phyloP scores from a whole-genome alignment of 805 yeast genomes.

The Candida ipomoeae region DNA sequence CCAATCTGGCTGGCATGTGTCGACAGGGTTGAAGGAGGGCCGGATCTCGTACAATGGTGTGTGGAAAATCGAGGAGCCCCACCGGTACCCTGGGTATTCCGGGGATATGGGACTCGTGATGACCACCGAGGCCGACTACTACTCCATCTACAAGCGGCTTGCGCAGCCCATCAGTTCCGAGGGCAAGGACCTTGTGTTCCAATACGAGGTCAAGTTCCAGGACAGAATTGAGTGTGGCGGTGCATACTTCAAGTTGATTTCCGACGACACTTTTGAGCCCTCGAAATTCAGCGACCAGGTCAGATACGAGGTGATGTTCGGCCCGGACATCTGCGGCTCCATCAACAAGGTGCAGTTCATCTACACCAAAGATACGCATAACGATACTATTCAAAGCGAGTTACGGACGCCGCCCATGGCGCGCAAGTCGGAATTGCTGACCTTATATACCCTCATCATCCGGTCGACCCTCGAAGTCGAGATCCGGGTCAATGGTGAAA shows the following conservation, averaged over 20 bases:
- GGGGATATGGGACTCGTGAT: slow-evolving; percentile 76
- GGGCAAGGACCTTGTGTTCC: slow-evolving; percentile 68
- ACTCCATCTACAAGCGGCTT: slow-evolving; percentile 70
- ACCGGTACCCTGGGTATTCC: slow-evolving; percentile 49
- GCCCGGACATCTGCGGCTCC: slow-evolving; percentile 88
- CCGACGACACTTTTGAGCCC: slow-evolving; percentile 31
- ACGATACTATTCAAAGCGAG: slow-evolving; percentile 64
- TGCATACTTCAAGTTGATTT: slow-evolving; percentile 75
- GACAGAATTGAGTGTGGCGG: slow-evolving; percentile 82
- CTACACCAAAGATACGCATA: slow-evolving; percentile 50
- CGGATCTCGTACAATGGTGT: slow-evolving; percentile 64
- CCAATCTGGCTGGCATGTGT: slow-evolving; percentile 43
- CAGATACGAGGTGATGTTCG: slow-evolving; percentile 86
- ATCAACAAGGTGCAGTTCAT: slow-evolving; percentile 79
- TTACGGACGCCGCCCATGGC: slow-evolving; percentile 66
- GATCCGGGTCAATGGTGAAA: slow-evolving; percentile 77
- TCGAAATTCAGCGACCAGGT: slow-evolving; percentile 58
- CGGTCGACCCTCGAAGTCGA: slow-evolving; percentile 65
- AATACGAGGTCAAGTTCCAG: slow-evolving; percentile 86
- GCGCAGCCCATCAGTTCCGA: slow-evolving; percentile 55
- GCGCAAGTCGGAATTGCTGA: slow-evolving; percentile 50
- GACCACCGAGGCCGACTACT: slow-evolving; percentile 71
- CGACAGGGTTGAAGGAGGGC: slow-evolving; percentile 47
- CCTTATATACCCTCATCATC: slow-evolving; percentile 74
- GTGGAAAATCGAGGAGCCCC: slow-evolving; percentile 70